Conservation (phyloP, 768 basidiomycete species). For the Lactarius trivialis region DNA sequence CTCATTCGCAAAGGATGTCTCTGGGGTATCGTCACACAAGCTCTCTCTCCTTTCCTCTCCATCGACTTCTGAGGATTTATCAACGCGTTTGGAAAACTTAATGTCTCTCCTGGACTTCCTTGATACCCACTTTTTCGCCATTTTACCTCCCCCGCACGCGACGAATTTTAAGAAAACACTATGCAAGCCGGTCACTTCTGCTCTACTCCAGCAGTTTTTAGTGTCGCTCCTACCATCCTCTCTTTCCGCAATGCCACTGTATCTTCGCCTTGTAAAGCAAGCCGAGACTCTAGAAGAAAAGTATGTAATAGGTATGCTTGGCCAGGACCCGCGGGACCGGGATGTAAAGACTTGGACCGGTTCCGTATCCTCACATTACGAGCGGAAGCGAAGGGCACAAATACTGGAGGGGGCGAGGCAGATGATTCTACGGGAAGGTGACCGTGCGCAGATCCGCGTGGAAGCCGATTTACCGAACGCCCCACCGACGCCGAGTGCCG, state of each 20-base stretch:
- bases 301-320: slow-evolving; percentile 44
- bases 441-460: slow-evolving; percentile 35
- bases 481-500: background rate
- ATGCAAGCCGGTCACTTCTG: slow-evolving; percentile 50
- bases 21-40: slow-evolving; percentile 35
- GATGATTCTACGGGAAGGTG: slow-evolving; percentile 42
- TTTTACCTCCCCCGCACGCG: slow-evolving; percentile 43
- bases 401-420: slow-evolving; percentile 58
- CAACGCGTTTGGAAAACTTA: slow-evolving; percentile 48
- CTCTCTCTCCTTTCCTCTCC: slow-evolving; percentile 45
- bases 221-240: slow-evolving; percentile 64
- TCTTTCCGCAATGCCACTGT: slow-evolving; percentile 51
- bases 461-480: slow-evolving; percentile 15
- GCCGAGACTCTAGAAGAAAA: slow-evolving; percentile 63
- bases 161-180: slow-evolving; percentile 50
- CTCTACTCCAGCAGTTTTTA: slow-evolving; percentile 60
- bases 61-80: slow-evolving; percentile 34
- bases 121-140: slow-evolving; percentile 46
- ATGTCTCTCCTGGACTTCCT: slow-evolving; percentile 58
- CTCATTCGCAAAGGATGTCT: slow-evolving; percentile 31
- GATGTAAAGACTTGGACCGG: slow-evolving; percentile 65
- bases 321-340: slow-evolving; percentile 41
- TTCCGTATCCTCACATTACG: slow-evolving; percentile 67
- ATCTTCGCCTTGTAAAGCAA: slow-evolving; percentile 48
- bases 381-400: slow-evolving; percentile 59